Percentiles rank a stretch among this genome's conserved stretches.
phyloP scores from a whole-genome alignment of 257 asterid species.

The Solanum paucissectum region DNA sequence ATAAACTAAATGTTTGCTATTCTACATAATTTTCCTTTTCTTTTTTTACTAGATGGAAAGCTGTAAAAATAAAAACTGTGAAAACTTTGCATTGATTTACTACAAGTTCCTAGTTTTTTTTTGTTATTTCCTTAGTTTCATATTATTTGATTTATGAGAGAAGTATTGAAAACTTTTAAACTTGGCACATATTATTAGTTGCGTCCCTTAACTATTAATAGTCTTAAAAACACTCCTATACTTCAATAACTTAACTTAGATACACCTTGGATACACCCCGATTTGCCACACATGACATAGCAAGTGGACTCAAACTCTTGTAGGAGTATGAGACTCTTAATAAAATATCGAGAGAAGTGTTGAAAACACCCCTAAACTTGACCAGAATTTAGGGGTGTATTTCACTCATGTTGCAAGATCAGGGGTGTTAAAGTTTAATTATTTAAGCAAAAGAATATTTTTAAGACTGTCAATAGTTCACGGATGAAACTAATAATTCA shows the following conservation, averaged over 20 bases:
- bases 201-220: too few relatives aligned
- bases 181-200: too few relatives aligned
- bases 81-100: not conserved
- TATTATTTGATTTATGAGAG: not conserved
- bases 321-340: too few relatives aligned
- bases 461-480: rapidly evolving
- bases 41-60: not conserved
- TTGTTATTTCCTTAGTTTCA: not conserved
- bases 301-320: too few relatives aligned
- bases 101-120: not conserved
- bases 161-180: too few relatives aligned
- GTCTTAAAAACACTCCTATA: too few relatives aligned
- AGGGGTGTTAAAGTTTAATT: not conserved
- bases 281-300: not conserved
- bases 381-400: not conserved
- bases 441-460: too few relatives aligned
- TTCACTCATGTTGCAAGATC: not conserved
- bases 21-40: too few relatives aligned
- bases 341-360: too few relatives aligned
- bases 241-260: not conserved
- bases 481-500: too few relatives aligned
- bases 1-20: too few relatives aligned
- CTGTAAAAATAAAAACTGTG: not conserved
- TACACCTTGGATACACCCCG: too few relatives aligned
- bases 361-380: not conserved